phyloP scores from a whole-genome alignment of 495 filamentous ascomycete genomes.

The Parathielavia hyrcaniae region DNA sequence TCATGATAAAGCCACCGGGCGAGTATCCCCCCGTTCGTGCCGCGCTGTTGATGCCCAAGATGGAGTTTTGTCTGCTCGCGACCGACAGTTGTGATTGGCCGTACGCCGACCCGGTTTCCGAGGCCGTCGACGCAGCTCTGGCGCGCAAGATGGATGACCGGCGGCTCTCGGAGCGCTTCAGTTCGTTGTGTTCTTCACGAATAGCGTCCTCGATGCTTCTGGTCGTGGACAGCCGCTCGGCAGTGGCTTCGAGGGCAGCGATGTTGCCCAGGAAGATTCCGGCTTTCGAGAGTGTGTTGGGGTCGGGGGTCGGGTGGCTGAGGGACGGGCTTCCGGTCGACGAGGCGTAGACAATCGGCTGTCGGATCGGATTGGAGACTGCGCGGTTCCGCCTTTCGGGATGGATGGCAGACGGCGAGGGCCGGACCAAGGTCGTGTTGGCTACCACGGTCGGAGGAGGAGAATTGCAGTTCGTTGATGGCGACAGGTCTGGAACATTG shows the following conservation, averaged over 20 bases:
- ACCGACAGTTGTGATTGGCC: slow-evolving; percentile 38
- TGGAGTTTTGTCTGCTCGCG: slow-evolving; percentile 57
- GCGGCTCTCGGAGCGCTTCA: slow-evolving; percentile 62
- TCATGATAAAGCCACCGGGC: slow-evolving; percentile 58
- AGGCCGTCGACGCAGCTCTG: slow-evolving; percentile 22
- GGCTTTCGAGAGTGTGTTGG: slow-evolving; percentile 63
- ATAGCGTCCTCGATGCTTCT: slow-evolving; percentile 80
- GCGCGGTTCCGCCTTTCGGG: slow-evolving; percentile 24
- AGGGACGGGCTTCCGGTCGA: slow-evolving; percentile 54
- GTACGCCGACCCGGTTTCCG: slow-evolving; percentile 34
- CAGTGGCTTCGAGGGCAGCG: slow-evolving; percentile 72
- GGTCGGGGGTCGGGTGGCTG: slow-evolving; percentile 70
- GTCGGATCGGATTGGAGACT: slow-evolving; percentile 27
- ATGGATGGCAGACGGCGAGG: slow-evolving; percentile 19
- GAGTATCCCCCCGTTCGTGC: slow-evolving; percentile 68
- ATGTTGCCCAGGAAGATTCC: slow-evolving; percentile 72
- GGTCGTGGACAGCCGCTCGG: slow-evolving; percentile 71
- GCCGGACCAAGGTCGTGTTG: slow-evolving; percentile 22
- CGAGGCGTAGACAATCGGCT: slow-evolving; percentile 54
- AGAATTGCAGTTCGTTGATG: not conserved
- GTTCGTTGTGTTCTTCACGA: slow-evolving; percentile 68
- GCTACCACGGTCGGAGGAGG: slow-evolving; percentile 7
- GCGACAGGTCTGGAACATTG: not conserved
- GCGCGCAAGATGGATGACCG: slow-evolving; percentile 48
- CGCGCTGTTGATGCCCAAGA: slow-evolving; percentile 58